Evolutionary conservation across 352 stramenopile genomes (phyloP).

Genomic region (Phytophthora crassamura): DNA sequence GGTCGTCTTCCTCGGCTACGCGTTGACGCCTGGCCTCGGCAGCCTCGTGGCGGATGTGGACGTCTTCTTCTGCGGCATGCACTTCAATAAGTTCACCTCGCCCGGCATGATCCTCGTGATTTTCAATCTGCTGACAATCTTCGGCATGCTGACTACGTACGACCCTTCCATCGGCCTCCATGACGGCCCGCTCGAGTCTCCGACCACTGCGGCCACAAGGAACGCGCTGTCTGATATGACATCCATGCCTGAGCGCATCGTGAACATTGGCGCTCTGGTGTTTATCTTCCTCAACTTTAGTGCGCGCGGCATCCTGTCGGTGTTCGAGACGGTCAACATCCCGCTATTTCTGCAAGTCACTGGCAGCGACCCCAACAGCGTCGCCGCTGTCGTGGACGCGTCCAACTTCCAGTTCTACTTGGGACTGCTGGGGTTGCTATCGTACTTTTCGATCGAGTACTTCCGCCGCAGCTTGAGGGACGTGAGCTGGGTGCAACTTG

Average conservation of each 20-base stretch:
- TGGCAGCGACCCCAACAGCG: conserved; percentile 59
- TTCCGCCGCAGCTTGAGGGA: conserved; percentile 74
- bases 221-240: conserved; percentile 64
- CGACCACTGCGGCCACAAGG: conserved; percentile 36
- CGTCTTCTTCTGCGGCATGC: conserved; percentile 60
- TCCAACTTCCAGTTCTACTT: conserved; percentile 89
- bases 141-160: conserved; percentile 68
- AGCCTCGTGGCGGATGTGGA: conserved; percentile 72
- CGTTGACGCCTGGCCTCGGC: conserved; percentile 72
- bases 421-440: conserved; percentile 71
- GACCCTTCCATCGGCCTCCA: conserved; percentile 61
- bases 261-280: conserved; percentile 74
- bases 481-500: conserved; percentile 73
- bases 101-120: conserved; percentile 66
- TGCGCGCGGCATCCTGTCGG: conserved; percentile 73
- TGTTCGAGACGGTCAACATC: too few relatives aligned
- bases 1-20: conserved; percentile 81
- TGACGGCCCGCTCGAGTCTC: conserved; percentile 65
- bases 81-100: conserved; percentile 82
- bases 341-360: conserved; percentile 78
- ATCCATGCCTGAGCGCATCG: conserved; percentile 65
- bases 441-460: conserved; percentile 84
- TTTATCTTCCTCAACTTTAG: conserved; percentile 88
- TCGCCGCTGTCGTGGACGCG: conserved; percentile 60
- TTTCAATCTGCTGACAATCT: conserved; percentile 72